Evolutionary conservation across 345 rosid genomes (phyloP).

Genomic region (Rhizophora apiculata): DNA sequence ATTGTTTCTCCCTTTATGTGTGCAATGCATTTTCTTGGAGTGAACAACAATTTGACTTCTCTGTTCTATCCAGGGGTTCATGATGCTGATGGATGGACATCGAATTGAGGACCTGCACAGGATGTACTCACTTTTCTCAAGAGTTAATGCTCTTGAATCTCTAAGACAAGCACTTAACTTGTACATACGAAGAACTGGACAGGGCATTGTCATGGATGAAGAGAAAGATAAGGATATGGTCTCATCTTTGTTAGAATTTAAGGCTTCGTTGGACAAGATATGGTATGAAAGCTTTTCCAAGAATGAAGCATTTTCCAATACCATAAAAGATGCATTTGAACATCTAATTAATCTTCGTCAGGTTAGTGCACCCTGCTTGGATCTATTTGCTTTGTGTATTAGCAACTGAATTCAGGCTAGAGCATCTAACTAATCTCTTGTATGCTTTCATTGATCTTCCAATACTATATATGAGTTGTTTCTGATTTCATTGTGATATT

Average conservation of each 20-base stretch:
- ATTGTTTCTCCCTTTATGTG: background rate
- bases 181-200: conserved; percentile 83
- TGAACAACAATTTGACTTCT: conserved; percentile 8
- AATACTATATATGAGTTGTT: background rate
- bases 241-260: conserved; percentile 73
- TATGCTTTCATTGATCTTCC: too few species aligned
- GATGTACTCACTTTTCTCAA: conserved; percentile 69
- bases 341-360: conserved; percentile 93
- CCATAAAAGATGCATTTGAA: conserved; percentile 94
- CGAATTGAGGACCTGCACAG: conserved; percentile 87
- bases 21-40: conserved; percentile 2
- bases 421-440: too few species aligned
- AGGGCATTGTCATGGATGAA: conserved; percentile 86
- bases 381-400: background rate
- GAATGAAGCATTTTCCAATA: conserved; percentile 85
- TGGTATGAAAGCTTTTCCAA: conserved; percentile 92
- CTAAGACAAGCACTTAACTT: conserved; percentile 74
- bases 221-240: conserved; percentile 99
- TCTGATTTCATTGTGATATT: background rate
- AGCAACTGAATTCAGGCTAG: too few species aligned
- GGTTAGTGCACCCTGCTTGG: conserved; percentile 40
- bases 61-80: conserved; percentile 66
- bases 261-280: conserved; percentile 83
- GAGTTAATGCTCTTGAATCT: conserved; percentile 83
- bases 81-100: conserved; percentile 84